These are phyloP conservation scores for Neofusicoccum sp. DNA, from an alignment of 2,329 filamentous ascomycete genomes.

Conservation along the genomic window DNA sequence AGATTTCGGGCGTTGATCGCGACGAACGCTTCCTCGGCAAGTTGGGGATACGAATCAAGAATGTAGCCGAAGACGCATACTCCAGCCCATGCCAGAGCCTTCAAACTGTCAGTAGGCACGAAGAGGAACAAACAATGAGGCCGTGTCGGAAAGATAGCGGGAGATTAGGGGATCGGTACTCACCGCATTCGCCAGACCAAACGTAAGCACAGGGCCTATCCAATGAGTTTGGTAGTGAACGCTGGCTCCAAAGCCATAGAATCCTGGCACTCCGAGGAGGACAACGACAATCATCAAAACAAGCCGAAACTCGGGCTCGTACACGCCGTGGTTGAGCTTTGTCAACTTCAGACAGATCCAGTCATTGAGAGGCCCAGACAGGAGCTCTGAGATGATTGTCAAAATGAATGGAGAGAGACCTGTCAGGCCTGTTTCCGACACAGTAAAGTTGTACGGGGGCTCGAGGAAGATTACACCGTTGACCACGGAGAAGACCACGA, in stretches of 20 bases:
- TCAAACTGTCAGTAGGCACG: slow-evolving; percentile 22
- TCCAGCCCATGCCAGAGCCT: slow-evolving; percentile 7
- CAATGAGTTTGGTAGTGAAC: slow-evolving; percentile 27
- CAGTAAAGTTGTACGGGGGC: slow-evolving; percentile 50
- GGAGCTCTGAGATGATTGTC: slow-evolving; percentile 49
- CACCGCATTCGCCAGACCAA: slow-evolving; percentile 51
- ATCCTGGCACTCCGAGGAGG: slow-evolving; percentile 37
- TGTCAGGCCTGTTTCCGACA: slow-evolving; percentile 54
- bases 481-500: slow-evolving; percentile 51
- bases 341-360: slow-evolving; percentile 39
- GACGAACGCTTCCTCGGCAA: slow-evolving; percentile 55
- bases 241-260: slow-evolving; percentile 46
- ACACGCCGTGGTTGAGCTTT: slow-evolving; percentile 30
- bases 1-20: slow-evolving; percentile 55
- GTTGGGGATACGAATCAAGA: slow-evolving; percentile 50
- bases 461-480: slow-evolving; percentile 46
- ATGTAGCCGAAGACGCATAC: slow-evolving; percentile 55
- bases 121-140: slow-evolving; percentile 47
- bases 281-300: slow-evolving; percentile 34
- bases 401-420: slow-evolving; percentile 55
- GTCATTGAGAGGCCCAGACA: slow-evolving; percentile 51
- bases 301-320: slow-evolving; percentile 33
- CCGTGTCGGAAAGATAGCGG: slow-evolving; percentile 19
- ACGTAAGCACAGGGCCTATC: slow-evolving; percentile 22
- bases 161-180: too few relatives aligned